These are phyloP conservation scores for Metschnikowia koreensis DNA, from an alignment of 805 yeast species.

Conservation along the genomic window DNA sequence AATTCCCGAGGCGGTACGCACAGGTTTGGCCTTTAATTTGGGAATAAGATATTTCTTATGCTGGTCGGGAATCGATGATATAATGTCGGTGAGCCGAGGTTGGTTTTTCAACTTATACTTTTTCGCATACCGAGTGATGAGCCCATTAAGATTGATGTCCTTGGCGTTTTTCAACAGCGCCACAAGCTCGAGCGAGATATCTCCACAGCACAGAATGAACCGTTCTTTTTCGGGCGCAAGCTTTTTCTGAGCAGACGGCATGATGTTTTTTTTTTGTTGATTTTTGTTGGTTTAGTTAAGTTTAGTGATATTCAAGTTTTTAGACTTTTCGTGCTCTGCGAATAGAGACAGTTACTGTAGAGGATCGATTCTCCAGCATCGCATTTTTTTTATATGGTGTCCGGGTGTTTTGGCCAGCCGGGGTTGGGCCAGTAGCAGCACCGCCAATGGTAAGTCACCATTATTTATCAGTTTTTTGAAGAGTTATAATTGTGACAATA, in stretches of 20 bases:
- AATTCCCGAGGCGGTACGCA: constrained; percentile 96
- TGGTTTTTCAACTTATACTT: constrained; percentile 88
- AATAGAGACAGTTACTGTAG: no score
- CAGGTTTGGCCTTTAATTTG: constrained; percentile 96
- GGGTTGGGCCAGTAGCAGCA: not conserved
- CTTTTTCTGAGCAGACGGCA: constrained; percentile 46
- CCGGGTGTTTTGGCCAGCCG: not conserved
- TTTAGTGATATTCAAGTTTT: no score
- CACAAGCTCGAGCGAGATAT: constrained; percentile 82
- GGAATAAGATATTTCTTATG: constrained; percentile 89
- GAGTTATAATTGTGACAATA: no score
- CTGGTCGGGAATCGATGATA: constrained; percentile 93
- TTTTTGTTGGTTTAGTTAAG: no score
- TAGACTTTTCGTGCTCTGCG: no score
- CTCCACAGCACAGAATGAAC: constrained; percentile 89
- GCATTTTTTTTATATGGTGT: not conserved
- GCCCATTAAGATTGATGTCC: constrained; percentile 86
- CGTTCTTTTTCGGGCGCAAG: constrained; percentile 90
- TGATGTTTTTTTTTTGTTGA: constrained; percentile 5
- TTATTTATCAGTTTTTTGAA: no score
- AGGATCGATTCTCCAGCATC: no score
- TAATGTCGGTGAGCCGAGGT: constrained; percentile 93
- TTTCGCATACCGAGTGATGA: constrained; percentile 80
- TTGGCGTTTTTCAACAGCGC: constrained; percentile 68
- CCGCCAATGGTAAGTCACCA: not conserved